Base-by-base conservation (phyloP, 805 yeast genomes). In the Lachancea cidri region DNA sequence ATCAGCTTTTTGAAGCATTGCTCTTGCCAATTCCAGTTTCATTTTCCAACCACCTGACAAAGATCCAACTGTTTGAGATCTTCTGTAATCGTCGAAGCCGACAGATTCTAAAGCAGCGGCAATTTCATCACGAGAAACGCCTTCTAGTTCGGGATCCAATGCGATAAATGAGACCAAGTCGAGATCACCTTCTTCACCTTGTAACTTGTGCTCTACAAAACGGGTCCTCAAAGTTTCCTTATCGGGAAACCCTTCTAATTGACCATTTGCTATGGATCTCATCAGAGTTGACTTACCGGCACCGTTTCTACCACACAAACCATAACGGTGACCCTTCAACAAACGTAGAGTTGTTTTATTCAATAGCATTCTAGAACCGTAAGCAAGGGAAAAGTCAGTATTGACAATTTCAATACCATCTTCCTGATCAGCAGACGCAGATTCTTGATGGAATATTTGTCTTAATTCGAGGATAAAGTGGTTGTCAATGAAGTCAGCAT, bases 1-100 rank as follows among this genome's bases (percentile, higher is more conserved):
- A 68, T 91, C 98, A 27, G 98, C 98, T 66, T 82, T 87, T 87
- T 88, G 86, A 54, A 91, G 73, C 96, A 91, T 89, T 29, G 98
- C 98, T 71, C 97, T 83, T n/a, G 98, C 98, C 58, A 91, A 74
- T 68, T 89, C 98, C 53, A 91, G 76, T 70, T 91, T 91, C 98
- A 91, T 91, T 70, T 93, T 93, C 98, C 98, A 91, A 66, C 98
- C 98, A 67, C 98, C 98, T 33, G 96, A 86, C 45, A 91, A 72
- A 2, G 97, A 86, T 30, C 96, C 96, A 43, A 93, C 96, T 35
- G 86, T 77, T 68, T 89, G 97, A 22, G 77, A 76, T 63, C 95
- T 77, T 71, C 96, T 81, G 60, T 82, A 91, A 42, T 83, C 93
- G 52, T 93, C 82, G 65, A 91, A 91, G 2, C 98, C 98, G 64